Evolutionary conservation across 495 filamentous ascomycete genomes (phyloP), one percentile per base, ranked within the genome.

Genomic region (Annulohypoxylon nitens): DNA sequence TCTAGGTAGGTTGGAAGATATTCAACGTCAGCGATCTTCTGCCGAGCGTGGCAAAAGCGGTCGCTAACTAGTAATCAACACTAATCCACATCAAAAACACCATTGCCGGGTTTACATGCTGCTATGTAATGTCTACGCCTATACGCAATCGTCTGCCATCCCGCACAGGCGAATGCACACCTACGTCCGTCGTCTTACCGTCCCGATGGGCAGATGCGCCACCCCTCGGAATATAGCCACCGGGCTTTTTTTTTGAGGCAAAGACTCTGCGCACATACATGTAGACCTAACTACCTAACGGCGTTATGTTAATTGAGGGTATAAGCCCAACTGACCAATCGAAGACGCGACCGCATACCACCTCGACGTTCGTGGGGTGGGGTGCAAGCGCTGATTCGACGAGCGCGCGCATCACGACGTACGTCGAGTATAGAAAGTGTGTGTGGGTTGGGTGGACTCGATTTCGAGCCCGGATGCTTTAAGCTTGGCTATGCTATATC

Each of bases 141-240:
- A 54, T 59, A 30, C 45, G 12, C 51, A 16, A 48, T 1, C 33
- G 2, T 60, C 10, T 36, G 36, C n/a, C 53, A 41, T 43, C 54
- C 12, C 54, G 14, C 51, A 18, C n/a, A 25, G 34, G 45, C 47
- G 36, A 61, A 43, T 36, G 48, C 65, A 33, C 51, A 43, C 57
- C 57, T 26, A 41, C 57, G 26, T 36, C 10, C 36, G 26, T 36
- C 10, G n/a, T 43, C 39, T 23, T 61, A 71, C 70, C 60, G 34
- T 53, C 43, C 50, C 41, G 45, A 60, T 62, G 54, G 64, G 65
- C 70, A 50, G 39, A 54, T 64, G 61, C 45, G 60, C 61, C 65
- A 65, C 8, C 65, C 68, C 55, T 69, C 70, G 70, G 70, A 73
- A 61, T 73, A 37, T 68, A 23, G 60, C 51, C 59, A 73, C 70